A percentile compares a stretch with the other conserved stretches of the same genome.
phyloP scores from a whole-genome alignment of 352 stramenopile species.

The Globisporangium carolinianum region DNA sequence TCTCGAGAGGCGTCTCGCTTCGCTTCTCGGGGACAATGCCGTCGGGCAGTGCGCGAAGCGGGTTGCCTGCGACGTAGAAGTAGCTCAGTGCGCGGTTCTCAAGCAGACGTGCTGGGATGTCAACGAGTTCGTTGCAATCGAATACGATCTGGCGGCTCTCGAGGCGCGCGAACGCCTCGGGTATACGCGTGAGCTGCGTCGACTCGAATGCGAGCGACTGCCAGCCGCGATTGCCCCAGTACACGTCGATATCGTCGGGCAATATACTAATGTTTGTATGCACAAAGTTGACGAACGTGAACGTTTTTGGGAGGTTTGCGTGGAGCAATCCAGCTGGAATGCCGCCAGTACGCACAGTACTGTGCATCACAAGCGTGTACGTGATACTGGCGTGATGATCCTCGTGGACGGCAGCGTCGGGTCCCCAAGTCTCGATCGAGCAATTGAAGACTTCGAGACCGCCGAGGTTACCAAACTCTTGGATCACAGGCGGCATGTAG shows the following conservation, averaged over 20 bases:
- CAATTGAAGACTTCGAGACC: conserved; percentile 4
- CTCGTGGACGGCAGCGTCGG: neutral
- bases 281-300: neutral
- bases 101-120: conserved; percentile 42
- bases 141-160: conserved; percentile 25
- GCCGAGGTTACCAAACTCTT: conserved; percentile 9
- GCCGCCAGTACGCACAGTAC: neutral
- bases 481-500: conserved; percentile 5
- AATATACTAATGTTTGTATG: conserved; percentile 1
- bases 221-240: conserved; percentile 1
- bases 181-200: conserved; percentile 19
- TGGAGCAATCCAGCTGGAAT: conserved; percentile 2
- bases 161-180: conserved; percentile 39
- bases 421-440: neutral
- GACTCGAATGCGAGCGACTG: neutral
- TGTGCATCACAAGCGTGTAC: conserved; percentile 1
- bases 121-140: conserved; percentile 2
- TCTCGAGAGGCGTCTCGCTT: neutral
- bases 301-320: neutral
- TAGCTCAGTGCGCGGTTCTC: conserved; percentile 47
- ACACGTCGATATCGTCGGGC: neutral
- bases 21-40: neutral
- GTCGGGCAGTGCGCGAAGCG: conserved; percentile 20
- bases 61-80: conserved; percentile 37
- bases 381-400: neutral